Conservation (phyloP, 768 basidiomycete genomes). For the Leccinum aurantiacum region DNA sequence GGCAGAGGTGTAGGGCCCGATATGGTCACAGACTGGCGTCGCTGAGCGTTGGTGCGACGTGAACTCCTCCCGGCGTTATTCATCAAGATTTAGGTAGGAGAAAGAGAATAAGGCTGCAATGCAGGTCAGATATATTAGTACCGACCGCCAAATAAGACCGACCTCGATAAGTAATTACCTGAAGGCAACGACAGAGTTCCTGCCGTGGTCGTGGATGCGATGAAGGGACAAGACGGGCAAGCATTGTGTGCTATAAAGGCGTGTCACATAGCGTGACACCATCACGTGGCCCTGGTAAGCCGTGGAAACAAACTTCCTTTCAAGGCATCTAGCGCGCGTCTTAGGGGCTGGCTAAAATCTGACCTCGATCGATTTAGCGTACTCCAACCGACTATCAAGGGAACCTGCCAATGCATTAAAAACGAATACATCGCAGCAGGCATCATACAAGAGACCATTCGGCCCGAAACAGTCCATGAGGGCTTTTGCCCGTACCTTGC, state of each 20-base stretch:
- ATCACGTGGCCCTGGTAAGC: slow-evolving; percentile 15
- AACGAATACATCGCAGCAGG: too few species aligned
- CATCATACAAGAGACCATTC: too few species aligned
- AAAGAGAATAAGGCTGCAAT: background rate
- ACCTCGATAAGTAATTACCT: slow-evolving; percentile 6
- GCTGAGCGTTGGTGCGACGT: slow-evolving; percentile 28
- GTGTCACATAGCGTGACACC: slow-evolving; percentile 6
- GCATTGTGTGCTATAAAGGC: slow-evolving; percentile 11
- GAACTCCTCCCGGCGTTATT: slow-evolving; percentile 24
- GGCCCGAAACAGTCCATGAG: too few species aligned
- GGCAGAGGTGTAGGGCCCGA: slow-evolving; percentile 17
- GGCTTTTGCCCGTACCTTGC: too few species aligned
- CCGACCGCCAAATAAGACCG: background rate
- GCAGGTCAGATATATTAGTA: background rate
- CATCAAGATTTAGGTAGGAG: slow-evolving; percentile 14
- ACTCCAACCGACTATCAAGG: too few species aligned
- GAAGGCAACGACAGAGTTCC: background rate
- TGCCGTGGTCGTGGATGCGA: slow-evolving; percentile 14
- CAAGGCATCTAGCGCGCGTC: too few species aligned
- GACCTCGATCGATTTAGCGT: too few species aligned
- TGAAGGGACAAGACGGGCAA: background rate
- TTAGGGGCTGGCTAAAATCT: too few species aligned
- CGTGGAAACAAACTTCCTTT: too few species aligned
- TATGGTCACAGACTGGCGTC: slow-evolving; percentile 22
- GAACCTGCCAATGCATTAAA: too few species aligned